phyloP scores from a whole-genome alignment of 1,284 basidiomycete species.

The Termitomyces sp. region DNA sequence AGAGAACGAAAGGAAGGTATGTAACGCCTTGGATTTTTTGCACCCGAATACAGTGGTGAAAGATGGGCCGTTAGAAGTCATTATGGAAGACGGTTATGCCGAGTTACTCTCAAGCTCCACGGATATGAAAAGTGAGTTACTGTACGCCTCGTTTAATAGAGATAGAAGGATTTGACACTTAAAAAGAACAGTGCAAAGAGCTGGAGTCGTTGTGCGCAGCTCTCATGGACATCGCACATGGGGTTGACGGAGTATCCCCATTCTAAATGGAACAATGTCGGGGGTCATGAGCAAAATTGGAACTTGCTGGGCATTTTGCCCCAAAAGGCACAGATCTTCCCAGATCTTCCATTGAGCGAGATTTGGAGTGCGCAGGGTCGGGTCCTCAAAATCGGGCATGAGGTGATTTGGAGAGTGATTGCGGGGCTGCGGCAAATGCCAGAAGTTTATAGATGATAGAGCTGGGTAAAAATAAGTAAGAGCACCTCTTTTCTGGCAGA shows the following conservation, averaged over 20 bases:
- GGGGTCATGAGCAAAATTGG: constrained; percentile 1
- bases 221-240: neutral
- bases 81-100: constrained; percentile 1
- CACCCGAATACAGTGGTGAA: constrained; percentile 4
- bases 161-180: neutral
- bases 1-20: neutral
- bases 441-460: constrained; percentile 11
- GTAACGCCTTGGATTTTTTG: neutral
- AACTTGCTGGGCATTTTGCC: constrained; percentile 7
- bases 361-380: constrained; percentile 13
- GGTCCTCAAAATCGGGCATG: constrained; percentile 9
- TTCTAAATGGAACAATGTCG: constrained; percentile 8
- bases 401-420: constrained; percentile 11
- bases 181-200: neutral
- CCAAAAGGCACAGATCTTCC: constrained; percentile 16
- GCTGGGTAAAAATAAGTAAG: constrained; percentile 6
- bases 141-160: neutral
- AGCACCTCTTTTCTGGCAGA: constrained; percentile 4
- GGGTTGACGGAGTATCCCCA: neutral
- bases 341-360: constrained; percentile 1
- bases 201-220: neutral
- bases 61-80: neutral
- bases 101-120: neutral
- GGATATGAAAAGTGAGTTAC: neutral
- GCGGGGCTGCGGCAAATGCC: constrained; percentile 15